Base-by-base conservation (phyloP, 2,329 filamentous ascomycete genomes). In the Dothistroma pini region DNA sequence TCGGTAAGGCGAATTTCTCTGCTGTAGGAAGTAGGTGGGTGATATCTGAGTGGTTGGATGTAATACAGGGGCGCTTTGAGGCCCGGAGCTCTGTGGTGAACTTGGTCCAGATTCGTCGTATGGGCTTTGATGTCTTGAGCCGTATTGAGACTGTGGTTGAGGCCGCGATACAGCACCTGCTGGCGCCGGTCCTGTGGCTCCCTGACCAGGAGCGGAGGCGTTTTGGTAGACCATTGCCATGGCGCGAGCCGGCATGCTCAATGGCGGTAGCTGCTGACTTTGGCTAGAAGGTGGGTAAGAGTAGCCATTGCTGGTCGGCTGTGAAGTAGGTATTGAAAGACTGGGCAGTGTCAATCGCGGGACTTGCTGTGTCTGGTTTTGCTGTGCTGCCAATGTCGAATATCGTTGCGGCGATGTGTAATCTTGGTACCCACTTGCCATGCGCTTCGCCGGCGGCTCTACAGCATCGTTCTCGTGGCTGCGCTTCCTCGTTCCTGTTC, bases 1-100 rank as follows among this genome's bases (percentile, higher is more conserved):
- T 65, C 91, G 90, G 76, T 97, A 97, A 2, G 95, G 95, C 58
- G 93, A 97, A 65, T 90, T 88, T 59, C 95, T 86, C 73, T 96
- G 91, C 71, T 90, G 89, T 41, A 97, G 81, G 76, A 96, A 96
- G 70, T 91, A 86, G 11, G 90, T 93, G 0, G 93, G 93, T 34
- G 95, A 97, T 65, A 95, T 84, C 34, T 90, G 88, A 50, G 86
- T 85, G 6, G 70, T 64, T 48, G 71, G 70, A 41, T 72, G 71
- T 34, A 71, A 85, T 56, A 86, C 83, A 11, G 83, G 78, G 11
- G 79, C 76, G 2, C 84, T 83, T 50, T 81, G 79, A 7, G 79
- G 79, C 22, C 84, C 81, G 16, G 86, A 84, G n/a, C 82, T 83
- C n/a, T 89, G 86, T 0, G 91, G 92, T 0, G 90, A 93, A 0